These are phyloP conservation scores for Trichoderma sp. DNA, from an alignment of 2,329 filamentous ascomycete genomes.

Conservation along the genomic window DNA sequence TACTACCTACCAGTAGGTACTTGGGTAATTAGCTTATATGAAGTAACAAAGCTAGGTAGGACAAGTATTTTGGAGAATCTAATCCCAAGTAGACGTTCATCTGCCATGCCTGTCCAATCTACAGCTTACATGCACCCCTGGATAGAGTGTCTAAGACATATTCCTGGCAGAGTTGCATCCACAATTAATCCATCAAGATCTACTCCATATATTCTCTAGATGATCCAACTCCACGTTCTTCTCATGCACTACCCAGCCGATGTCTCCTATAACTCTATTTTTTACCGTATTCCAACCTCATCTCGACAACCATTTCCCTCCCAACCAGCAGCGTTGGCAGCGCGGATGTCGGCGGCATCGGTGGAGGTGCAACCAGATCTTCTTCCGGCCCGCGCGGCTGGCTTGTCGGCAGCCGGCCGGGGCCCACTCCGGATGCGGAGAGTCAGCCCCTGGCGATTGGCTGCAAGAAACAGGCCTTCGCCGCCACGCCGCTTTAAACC, in stretches of 20 bases:
- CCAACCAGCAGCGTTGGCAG: neutral
- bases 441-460: neutral
- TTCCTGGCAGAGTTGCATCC: neutral
- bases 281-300: neutral
- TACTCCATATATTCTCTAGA: neutral
- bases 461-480: neutral
- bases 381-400: conserved; percentile 20
- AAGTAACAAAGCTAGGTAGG: neutral
- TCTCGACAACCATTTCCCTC: neutral
- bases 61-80: neutral
- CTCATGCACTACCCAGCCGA: neutral
- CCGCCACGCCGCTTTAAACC: conserved; percentile 19
- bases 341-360: conserved; percentile 35
- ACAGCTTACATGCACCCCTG: neutral
- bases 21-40: neutral
- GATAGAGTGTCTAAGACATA: neutral
- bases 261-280: conserved; percentile 1
- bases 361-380: conserved; percentile 19
- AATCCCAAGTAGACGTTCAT: neutral
- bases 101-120: neutral
- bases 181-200: neutral
- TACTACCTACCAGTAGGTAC: neutral
- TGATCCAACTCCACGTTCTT: neutral
- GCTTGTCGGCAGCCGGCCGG: conserved; percentile 28
- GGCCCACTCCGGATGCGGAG: conserved; percentile 23